Evolutionary conservation across 2,329 filamentous ascomycete genomes (phyloP).

Genomic region (Ascochyta lentis): DNA sequence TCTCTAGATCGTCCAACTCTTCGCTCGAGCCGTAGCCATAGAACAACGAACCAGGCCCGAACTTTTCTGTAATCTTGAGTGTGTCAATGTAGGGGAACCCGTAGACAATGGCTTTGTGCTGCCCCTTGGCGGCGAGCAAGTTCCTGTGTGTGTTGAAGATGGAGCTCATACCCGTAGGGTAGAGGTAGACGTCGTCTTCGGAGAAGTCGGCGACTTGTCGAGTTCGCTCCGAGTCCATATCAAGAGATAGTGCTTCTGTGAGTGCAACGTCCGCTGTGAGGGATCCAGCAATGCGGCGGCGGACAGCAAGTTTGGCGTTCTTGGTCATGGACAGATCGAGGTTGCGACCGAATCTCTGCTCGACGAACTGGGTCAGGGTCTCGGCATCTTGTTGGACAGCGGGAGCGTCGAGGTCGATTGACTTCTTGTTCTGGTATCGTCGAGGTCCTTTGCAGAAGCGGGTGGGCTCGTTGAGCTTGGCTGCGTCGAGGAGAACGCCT

Average conservation of each 20-base stretch:
- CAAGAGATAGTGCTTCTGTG: conserved; percentile 62
- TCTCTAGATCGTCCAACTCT: conserved; percentile 85
- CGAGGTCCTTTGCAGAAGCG: conserved; percentile 72
- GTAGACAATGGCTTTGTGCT: conserved; percentile 82
- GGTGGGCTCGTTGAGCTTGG: conserved; percentile 43
- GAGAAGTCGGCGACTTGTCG: conserved; percentile 67
- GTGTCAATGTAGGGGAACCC: conserved; percentile 99
- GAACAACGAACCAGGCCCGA: conserved; percentile 86
- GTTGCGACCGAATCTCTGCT: conserved; percentile 93
- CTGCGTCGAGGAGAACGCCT: conserved; percentile 65
- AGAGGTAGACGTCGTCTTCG: conserved; percentile 88
- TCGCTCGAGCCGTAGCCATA: conserved; percentile 80
- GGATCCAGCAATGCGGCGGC: conserved; percentile 85
- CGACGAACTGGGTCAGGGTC: conserved; percentile 73
- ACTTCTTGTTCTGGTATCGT: conserved; percentile 74
- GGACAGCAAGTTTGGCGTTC: conserved; percentile 84
- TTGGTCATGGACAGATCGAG: conserved; percentile 79
- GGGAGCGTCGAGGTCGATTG: conserved; percentile 52
- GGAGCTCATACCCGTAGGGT: conserved; percentile 90
- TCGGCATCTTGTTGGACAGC: conserved; percentile 24
- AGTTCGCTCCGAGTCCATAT: conserved; percentile 50
- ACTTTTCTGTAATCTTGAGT: conserved; percentile 92
- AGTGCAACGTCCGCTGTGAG: conserved; percentile 76
- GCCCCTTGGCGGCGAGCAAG: conserved; percentile 68
- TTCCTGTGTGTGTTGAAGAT: conserved; percentile 88